Evolutionary conservation across 805 yeast genomes (phyloP), one percentile per base, ranked within the genome.

Genomic region (Kodamaea lidongshanica): DNA sequence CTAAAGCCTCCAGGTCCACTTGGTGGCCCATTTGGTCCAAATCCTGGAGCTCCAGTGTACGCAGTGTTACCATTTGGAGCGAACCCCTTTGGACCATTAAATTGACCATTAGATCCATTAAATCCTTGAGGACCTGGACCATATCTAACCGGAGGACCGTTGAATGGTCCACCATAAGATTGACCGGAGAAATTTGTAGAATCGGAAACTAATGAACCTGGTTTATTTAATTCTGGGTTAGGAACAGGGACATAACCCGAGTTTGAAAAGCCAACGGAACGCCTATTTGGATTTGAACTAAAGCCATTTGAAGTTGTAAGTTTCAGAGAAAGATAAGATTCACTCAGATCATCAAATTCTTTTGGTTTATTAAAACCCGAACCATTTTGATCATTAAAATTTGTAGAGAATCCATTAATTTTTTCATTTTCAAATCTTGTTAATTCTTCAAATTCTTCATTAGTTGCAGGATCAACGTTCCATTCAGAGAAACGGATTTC

Each of bases 401-500:
- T 23, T n/a, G 25, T 23, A 4, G 30, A 12, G 16, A 32, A 32
- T n/a, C 35, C 35, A 9, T 22, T 22, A 2, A 26, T 19, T 24
- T 32, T 32, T 18, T 32, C 35, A 16, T 28, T 21, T 20, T 32
- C 35, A 19, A 32, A 32, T 12, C 35, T 27, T 3, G 35, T 32
- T 14, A 32, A 21, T 13, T 32, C 35, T 4, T 23, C 12, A 12
- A 18, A 9, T 6, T 19, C 17, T 5, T 20, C 44, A 1, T 37
- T 50, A n/a, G 34, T 39, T 3, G 30, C 46, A 7, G 41, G 45
- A 10, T 38, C 43, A 11, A 35, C 38, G 4, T 37, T 38, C 6
- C 12, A 18, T 16, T 19, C 12, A 6, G 30, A 18, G 12, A 16
- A 20, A 6, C 12, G 14, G 17, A 26, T 16, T 7, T 30, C 44